Percentiles rank a stretch among this genome's conserved stretches.
phyloP scores from a whole-genome alignment of 176 grass and related monocot species.

The Triticum monococcum region DNA sequence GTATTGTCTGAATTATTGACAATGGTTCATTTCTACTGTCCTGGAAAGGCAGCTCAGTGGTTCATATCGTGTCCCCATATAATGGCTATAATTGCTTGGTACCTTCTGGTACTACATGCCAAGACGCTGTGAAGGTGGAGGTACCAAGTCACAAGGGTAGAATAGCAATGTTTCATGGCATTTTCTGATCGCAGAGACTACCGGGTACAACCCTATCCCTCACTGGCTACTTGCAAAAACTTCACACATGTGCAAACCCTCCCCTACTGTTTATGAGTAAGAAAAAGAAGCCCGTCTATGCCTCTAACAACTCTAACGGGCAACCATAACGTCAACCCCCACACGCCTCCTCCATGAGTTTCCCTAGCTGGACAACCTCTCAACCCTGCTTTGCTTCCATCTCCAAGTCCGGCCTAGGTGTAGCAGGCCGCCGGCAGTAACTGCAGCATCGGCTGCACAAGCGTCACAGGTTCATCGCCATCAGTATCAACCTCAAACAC shows the following conservation, averaged over 20 bases:
- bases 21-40: no score
- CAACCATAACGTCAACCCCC: background rate
- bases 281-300: background rate
- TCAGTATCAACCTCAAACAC: background rate
- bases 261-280: background rate
- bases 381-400: background rate
- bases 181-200: background rate
- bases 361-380: background rate
- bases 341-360: background rate
- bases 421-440: background rate
- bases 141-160: background rate
- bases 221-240: background rate
- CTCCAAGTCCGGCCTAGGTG: background rate
- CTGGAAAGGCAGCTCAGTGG: background rate
- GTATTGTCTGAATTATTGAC: no score
- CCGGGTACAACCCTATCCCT: no score
- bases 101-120: background rate
- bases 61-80: background rate
- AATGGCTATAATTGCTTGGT: background rate
- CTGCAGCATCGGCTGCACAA: background rate
- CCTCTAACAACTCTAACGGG: background rate
- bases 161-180: background rate
- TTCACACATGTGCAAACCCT: background rate
- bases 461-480: background rate
- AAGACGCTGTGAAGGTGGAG: background rate